A percentile compares a stretch with the other conserved stretches of the same genome.
Evolutionary conservation across 352 stramenopile genomes (phyloP).

Genomic region (Pythium phragmiticola): DNA sequence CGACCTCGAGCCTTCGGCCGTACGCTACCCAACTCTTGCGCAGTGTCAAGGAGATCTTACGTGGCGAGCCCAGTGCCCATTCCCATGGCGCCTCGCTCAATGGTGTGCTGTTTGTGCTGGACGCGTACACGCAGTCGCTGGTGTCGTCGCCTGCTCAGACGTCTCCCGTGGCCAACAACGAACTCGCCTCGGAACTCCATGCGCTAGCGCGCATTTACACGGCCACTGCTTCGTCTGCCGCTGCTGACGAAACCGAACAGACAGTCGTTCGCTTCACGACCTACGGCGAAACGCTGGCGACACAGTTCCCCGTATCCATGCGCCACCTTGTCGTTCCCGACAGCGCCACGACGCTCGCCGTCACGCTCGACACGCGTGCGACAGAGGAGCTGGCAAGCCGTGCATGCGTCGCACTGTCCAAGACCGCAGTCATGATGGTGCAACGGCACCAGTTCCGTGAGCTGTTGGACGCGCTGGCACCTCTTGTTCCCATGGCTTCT

Average conservation of each 20-base stretch:
- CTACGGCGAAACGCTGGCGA: slow-evolving; percentile 20
- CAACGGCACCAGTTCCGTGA: not conserved
- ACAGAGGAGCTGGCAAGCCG: slow-evolving; percentile 18
- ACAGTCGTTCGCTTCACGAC: slow-evolving; percentile 17
- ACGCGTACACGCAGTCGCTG: slow-evolving; percentile 8
- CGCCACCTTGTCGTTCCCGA: slow-evolving; percentile 21
- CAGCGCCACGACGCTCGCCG: slow-evolving; percentile 8
- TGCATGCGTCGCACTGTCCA: slow-evolving; percentile 11
- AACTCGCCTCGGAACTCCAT: not conserved
- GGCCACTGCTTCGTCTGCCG: not conserved
- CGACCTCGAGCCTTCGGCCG: not conserved
- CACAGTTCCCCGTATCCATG: slow-evolving; percentile 24
- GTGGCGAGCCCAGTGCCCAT: not conserved
- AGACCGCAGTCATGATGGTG: not conserved
- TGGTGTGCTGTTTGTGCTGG: slow-evolving; percentile 15
- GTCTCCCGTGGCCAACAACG: not conserved
- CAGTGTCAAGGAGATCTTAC: slow-evolving; percentile 4
- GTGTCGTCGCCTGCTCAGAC: not conserved
- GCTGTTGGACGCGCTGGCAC: not conserved
- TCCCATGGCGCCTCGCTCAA: slow-evolving; percentile 13
- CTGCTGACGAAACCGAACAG: not conserved
- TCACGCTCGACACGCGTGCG: slow-evolving; percentile 14
- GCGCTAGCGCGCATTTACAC: not conserved
- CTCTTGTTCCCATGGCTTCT: not conserved
- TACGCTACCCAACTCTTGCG: not conserved